A percentile compares a stretch with the other conserved stretches of the same genome.
Evolutionary conservation across 1,284 basidiomycete species (phyloP).

Genomic region (Cryptococcus sp.): DNA sequence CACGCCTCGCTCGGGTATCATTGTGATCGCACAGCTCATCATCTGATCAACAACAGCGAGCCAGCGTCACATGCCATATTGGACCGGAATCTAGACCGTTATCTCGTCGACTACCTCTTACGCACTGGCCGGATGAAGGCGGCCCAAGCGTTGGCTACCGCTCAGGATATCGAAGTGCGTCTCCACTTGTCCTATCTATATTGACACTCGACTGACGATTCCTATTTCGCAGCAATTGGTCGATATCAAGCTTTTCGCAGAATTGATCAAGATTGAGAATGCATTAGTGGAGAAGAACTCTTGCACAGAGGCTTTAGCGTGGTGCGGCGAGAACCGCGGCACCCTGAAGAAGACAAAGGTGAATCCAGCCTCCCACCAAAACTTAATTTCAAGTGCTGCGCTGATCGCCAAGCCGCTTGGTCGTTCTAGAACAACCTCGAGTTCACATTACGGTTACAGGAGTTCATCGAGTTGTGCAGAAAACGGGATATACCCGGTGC

Average conservation of each 20-base stretch:
- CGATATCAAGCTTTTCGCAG: slow-evolving; percentile 87
- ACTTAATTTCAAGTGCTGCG: neutral
- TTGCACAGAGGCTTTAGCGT: slow-evolving; percentile 83
- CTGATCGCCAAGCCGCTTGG: neutral
- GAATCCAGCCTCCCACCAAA: slow-evolving; percentile 23
- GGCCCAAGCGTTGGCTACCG: slow-evolving; percentile 41
- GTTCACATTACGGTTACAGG: slow-evolving; percentile 92
- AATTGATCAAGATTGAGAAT: slow-evolving; percentile 80
- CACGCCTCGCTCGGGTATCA: no score
- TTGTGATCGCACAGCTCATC: neutral
- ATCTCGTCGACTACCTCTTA: slow-evolving; percentile 90
- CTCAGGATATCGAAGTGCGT: slow-evolving; percentile 45
- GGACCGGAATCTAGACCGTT: slow-evolving; percentile 67
- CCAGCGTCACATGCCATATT: slow-evolving; percentile 12
- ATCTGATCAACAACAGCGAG: slow-evolving; percentile 6
- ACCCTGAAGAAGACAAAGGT: slow-evolving; percentile 89
- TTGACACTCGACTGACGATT: neutral
- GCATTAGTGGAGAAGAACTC: slow-evolving; percentile 70
- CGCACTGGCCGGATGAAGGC: slow-evolving; percentile 55
- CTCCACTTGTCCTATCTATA: neutral
- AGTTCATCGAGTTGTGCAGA: slow-evolving; percentile 89
- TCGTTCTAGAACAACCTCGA: slow-evolving; percentile 81
- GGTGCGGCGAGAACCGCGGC: slow-evolving; percentile 95
- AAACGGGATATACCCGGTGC: slow-evolving; percentile 70
- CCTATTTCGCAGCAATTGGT: slow-evolving; percentile 65